These are phyloP conservation scores for Fusarium sp. DNA, from an alignment of 2,329 filamentous ascomycete genomes.

Conservation along the genomic window DNA sequence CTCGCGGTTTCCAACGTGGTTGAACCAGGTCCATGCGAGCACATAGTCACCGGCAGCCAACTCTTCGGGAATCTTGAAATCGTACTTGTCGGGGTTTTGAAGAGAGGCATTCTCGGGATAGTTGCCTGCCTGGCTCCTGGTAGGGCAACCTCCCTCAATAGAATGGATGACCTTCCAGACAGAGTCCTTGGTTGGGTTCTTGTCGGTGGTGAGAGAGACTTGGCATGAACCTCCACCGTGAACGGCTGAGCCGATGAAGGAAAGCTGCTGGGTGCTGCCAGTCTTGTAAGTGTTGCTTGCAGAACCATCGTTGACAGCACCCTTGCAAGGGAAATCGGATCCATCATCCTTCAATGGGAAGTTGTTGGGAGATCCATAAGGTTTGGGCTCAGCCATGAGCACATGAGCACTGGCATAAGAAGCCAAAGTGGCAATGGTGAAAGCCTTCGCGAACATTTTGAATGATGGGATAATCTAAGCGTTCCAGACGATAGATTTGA, in stretches of 20 bases:
- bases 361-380: conserved; percentile 47
- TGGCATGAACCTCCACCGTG: conserved; percentile 97
- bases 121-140: conserved; percentile 68
- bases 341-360: conserved; percentile 53
- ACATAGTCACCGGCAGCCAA: no score
- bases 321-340: conserved; percentile 86
- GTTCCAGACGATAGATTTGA: conserved; percentile 50
- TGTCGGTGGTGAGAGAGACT: conserved; percentile 84
- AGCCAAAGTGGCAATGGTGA: conserved; percentile 67
- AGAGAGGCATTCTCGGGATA: conserved; percentile 59
- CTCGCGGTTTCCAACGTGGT: conserved; percentile 90
- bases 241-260: conserved; percentile 76
- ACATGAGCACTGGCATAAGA: conserved; percentile 78
- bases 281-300: conserved; percentile 68
- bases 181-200: conserved; percentile 70
- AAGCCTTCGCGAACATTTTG: conserved; percentile 64
- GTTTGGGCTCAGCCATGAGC: conserved; percentile 74
- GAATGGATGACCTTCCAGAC: conserved; percentile 92
- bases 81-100: conserved; percentile 66
- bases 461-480: conserved; percentile 44
- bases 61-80: conserved; percentile 76
- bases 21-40: conserved; percentile 99
- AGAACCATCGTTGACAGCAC: conserved; percentile 55
- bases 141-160: conserved; percentile 86
- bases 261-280: conserved; percentile 59